Conservation (phyloP, 2,329 filamentous ascomycete species). For the Alternaria incomplexa region DNA sequence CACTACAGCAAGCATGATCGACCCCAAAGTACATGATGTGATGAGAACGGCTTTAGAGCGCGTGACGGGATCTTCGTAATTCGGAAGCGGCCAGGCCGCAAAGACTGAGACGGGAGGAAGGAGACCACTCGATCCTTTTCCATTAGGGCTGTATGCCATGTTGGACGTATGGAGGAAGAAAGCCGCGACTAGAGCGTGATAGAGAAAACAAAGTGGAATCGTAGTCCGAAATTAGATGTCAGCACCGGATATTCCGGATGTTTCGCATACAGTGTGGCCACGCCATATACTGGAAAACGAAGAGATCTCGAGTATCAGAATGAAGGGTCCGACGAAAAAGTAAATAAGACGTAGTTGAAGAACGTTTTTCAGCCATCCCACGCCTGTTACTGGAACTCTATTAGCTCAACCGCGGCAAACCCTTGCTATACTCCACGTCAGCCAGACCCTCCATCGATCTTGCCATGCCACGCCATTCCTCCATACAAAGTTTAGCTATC, state of each 20-base stretch:
- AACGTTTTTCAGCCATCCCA: background rate
- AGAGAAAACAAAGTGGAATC: background rate
- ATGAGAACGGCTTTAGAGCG: conserved; percentile 10
- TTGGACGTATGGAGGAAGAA: background rate
- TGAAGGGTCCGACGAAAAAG: background rate
- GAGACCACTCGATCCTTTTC: conserved; percentile 10
- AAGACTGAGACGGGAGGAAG: conserved; percentile 18
- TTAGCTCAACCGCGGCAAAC: background rate
- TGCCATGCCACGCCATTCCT: background rate
- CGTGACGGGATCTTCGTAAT: conserved; percentile 17
- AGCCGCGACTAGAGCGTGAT: background rate
- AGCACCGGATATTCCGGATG: background rate
- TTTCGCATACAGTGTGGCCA: background rate
- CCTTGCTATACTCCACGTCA: background rate
- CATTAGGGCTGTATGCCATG: background rate
- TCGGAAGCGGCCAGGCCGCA: conserved; percentile 18
- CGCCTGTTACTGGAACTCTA: background rate
- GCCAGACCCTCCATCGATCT: background rate
- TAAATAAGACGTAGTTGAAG: background rate
- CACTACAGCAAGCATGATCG: conserved; percentile 12
- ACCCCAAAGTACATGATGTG: conserved; percentile 10
- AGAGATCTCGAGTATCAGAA: background rate
- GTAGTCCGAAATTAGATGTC: background rate
- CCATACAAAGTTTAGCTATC: background rate
- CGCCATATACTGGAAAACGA: background rate